Percentiles rank a stretch among this genome's conserved stretches.
phyloP scores from a whole-genome alignment of 2,329 filamentous ascomycete genomes.

The Talaromyces sp. region DNA sequence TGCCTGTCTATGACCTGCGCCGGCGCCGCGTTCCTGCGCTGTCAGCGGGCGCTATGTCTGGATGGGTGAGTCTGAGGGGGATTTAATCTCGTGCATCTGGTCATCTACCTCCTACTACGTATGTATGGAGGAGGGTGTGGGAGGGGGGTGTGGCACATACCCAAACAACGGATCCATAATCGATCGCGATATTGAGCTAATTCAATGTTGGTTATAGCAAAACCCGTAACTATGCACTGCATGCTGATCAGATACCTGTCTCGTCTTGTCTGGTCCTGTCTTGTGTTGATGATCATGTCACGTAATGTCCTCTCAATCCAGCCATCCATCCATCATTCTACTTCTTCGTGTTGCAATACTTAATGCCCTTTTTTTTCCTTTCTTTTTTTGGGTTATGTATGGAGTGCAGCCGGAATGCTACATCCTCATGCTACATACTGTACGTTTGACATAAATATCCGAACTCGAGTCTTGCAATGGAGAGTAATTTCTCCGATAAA shows the following conservation, averaged over 20 bases:
- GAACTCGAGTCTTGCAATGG: background rate
- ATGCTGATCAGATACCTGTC: background rate
- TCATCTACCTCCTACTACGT: background rate
- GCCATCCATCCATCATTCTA: background rate
- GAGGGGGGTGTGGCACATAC: background rate
- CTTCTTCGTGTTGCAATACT: background rate
- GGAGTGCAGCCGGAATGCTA: slow-evolving; percentile 5
- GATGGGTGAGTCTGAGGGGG: background rate
- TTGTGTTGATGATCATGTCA: background rate
- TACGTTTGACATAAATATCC: background rate
- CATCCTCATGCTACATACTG: background rate
- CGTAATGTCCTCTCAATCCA: background rate
- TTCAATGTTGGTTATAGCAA: background rate
- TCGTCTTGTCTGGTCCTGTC: background rate
- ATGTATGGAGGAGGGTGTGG: background rate
- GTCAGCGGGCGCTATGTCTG: slow-evolving; percentile 11
- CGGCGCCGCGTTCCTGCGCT: slow-evolving; percentile 13
- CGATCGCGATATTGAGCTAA: background rate
- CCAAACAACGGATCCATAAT: background rate
- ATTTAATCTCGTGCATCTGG: background rate
- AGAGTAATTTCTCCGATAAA: background rate
- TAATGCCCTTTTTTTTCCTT: background rate
- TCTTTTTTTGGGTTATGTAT: background rate
- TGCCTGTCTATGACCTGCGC: background rate
- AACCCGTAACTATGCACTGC: background rate